Conservation (phyloP, 129 eudicot species). For the Calendula officinalis region DNA sequence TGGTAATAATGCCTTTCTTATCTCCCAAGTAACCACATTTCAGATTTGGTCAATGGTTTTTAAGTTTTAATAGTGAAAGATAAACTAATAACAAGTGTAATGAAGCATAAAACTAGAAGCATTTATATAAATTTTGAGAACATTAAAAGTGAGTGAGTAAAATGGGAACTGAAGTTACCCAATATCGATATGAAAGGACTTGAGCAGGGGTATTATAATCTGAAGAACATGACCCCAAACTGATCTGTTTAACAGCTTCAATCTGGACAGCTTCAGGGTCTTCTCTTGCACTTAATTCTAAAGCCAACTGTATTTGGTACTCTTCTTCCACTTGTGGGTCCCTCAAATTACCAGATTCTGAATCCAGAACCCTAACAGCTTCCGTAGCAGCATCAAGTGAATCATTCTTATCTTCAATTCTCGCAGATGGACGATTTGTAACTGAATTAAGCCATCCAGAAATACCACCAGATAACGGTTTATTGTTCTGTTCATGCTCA, state of each 20-base stretch:
- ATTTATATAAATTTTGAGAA: background rate
- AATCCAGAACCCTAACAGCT: slow-evolving; percentile 31
- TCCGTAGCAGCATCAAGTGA: slow-evolving; percentile 42
- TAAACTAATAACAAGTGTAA: background rate
- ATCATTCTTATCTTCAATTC: slow-evolving; percentile 38
- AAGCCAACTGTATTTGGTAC: slow-evolving; percentile 77
- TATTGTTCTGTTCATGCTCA: slow-evolving; percentile 50
- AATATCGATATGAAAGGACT: slow-evolving; percentile 71
- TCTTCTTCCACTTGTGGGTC: slow-evolving; percentile 73
- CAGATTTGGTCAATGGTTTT: no score
- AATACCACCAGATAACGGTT: slow-evolving; percentile 50
- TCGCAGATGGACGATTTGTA: slow-evolving; percentile 50
- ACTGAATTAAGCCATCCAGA: slow-evolving; percentile 78
- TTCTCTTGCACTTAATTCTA: slow-evolving; percentile 89
- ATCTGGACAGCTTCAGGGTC: slow-evolving; percentile 97
- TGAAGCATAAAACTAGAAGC: background rate
- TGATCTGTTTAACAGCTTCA: slow-evolving; percentile 96
- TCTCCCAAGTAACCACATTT: no score
- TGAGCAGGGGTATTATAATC: slow-evolving; percentile 64
- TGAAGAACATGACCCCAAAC: slow-evolving; percentile 66
- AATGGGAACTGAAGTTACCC: slow-evolving; percentile 52
- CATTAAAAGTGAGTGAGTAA: slow-evolving; percentile 3
- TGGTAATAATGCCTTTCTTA: no score
- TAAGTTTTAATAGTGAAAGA: background rate
- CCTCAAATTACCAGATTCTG: slow-evolving; percentile 50